Evolutionary conservation across 2,329 filamentous ascomycete genomes (phyloP), one percentile per base, ranked within the genome.

Genomic region (Claviceps citrina): DNA sequence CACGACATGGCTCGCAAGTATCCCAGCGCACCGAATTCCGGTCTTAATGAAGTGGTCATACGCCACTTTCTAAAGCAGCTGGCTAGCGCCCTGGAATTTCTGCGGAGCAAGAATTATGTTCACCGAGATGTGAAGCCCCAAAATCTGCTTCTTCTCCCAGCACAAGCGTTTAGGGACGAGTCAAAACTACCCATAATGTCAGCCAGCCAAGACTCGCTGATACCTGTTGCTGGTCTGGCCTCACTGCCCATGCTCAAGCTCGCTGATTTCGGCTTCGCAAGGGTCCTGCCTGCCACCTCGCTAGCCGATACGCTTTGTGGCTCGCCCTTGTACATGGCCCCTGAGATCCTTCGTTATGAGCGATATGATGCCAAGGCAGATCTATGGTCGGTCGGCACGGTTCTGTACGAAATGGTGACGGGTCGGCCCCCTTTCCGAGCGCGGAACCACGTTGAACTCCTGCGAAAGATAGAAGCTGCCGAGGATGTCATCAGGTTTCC

Each of bases 91-190:
- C 69, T 98, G 45, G 76, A 89, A 57, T 98, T 96, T 54, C 68
- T 98, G 39, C 76, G 87, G 41, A 72, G 77, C 44, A 76, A 79
- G 49, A 86, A 93, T 56, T 81, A 93, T 51, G 86, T 98, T 38
- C 91, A 98, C 64, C 84, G 91, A 50, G 91, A 98, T 57, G 82
- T 98, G 52, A 98, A 98, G 58, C 91, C 91, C 5, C 91, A 98
- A 57, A 98, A 98, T 52, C 73, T 98, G 5, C 70, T 98, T 1
- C 71, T 98, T 15, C 81, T 93, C 34, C 91, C 91, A 2, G 83
- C 87, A 1, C 68, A 76, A 6, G 76, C 76, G 38, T 91, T 83
- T 56, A 67, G 79, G 42, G 68, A 73, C 42, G 68, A 71, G 36
- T 46, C 54, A 31, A 48, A 49, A 16, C 51, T 58, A 8, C 78